Base-by-base conservation (phyloP, 2,329 filamentous ascomycete species). In the Penicillium expansum region DNA sequence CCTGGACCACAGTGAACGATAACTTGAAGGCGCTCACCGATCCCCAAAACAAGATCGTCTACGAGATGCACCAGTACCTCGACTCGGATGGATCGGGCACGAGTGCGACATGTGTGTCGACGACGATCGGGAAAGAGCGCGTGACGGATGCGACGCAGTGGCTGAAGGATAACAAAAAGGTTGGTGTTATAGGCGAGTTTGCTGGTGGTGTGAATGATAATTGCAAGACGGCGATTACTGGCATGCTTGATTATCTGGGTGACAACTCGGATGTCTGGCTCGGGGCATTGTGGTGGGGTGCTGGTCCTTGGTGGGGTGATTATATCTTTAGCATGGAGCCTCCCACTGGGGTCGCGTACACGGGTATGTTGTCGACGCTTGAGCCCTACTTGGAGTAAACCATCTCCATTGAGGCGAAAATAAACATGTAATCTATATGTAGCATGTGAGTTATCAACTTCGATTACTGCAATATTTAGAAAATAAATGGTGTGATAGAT, bases 61-160 rank as follows among this genome's bases (percentile, higher is more conserved):
- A 83, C 69, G 80, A 85, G 65, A 85, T 85, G 83, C 83, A 86
- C 67, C 83, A 85, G 71, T 86, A 85, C 63, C 82, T 85, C 39
- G 83, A 86, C 71, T 74, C 71, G 0, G 82, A 85, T 55, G 78
- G 80, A 48, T 81, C 78, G 2, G 83, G 83, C 14, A 84, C 82
- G 0, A 73, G 71, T 4, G 72, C 70, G 1, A 71, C 71, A n/a
- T 86, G 83, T 66, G 81, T 84, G 14, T 77, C 69, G 57, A 61
- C 70, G 4, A 85, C 82, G n/a, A 82, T 85, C 58, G 81, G 83
- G 52, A 68, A 71, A 22, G 79, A 84, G 61, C 75, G 83, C 6
- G 70, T 86, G 20, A 62, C 72, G 16, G 53, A 48, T 11, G 83
- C 83, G 0, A 85, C 83, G 0, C 62, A 75, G 44, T 85, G 83